Evolutionary conservation across 805 yeast genomes (phyloP).

Genomic region (Ogataea nitratoaversa): DNA sequence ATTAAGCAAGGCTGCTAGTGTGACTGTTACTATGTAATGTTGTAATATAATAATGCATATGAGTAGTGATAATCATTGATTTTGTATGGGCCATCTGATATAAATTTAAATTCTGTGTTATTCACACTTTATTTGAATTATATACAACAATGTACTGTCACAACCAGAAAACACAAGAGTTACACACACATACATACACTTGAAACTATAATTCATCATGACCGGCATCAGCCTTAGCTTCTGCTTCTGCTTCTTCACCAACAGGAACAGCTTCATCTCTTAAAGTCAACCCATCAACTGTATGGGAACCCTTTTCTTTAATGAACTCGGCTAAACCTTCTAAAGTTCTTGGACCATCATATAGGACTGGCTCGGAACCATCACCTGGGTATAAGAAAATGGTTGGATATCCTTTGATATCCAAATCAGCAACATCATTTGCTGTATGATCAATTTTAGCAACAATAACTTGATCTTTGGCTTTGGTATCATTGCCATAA

Average conservation of each 20-base stretch:
- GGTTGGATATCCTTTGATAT: slow-evolving; percentile 89
- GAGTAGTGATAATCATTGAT: no score
- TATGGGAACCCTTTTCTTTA: slow-evolving; percentile 59
- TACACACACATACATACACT: background rate
- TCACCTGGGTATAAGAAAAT: slow-evolving; percentile 85
- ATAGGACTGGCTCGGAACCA: slow-evolving; percentile 60
- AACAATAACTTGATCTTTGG: slow-evolving; percentile 55
- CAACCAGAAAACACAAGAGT: no score
- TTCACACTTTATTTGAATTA: no score
- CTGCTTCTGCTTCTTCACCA: slow-evolving; percentile 75
- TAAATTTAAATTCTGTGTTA: no score
- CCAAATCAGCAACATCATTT: slow-evolving; percentile 76
- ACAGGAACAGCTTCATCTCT: slow-evolving; percentile 22
- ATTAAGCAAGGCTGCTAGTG: slow-evolving; percentile 75
- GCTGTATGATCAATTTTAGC: slow-evolving; percentile 88
- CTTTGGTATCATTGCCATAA: slow-evolving; percentile 47
- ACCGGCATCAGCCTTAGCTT: slow-evolving; percentile 64
- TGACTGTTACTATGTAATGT: slow-evolving; percentile 19
- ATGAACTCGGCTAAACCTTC: slow-evolving; percentile 69
- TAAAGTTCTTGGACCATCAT: slow-evolving; percentile 67
- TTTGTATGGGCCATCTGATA: no score
- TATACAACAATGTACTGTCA: no score
- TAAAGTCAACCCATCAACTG: slow-evolving; percentile 50
- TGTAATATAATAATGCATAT: background rate
- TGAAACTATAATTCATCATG: slow-evolving; percentile 24